Evolutionary conservation across 345 rosid genomes (phyloP).

Genomic region (Eucalyptus viminalis): DNA sequence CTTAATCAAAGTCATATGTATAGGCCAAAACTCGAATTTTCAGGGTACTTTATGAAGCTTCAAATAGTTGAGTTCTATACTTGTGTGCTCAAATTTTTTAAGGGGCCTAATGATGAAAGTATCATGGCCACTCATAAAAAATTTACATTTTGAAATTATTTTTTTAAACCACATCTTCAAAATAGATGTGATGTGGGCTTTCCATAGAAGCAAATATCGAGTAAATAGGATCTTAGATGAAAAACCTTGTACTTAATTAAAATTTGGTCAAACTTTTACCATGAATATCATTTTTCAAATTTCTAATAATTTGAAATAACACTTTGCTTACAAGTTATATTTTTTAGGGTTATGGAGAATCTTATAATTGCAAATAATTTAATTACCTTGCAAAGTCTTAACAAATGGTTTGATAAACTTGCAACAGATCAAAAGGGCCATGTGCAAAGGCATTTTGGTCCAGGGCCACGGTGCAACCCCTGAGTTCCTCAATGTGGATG

Average conservation of each 20-base stretch:
- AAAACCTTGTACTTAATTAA: neutral
- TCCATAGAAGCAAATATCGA: fast-evolving
- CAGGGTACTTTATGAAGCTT: fast-evolving
- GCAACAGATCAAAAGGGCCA: too few relatives aligned
- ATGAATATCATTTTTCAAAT: neutral
- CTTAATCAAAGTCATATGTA: neutral
- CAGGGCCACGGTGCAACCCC: fast-evolving
- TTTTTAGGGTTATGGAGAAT: neutral
- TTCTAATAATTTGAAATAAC: neutral
- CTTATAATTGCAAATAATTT: neutral
- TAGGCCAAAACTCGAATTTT: fast-evolving
- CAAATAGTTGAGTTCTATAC: too few relatives aligned
- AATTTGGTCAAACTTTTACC: neutral
- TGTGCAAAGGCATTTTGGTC: too few relatives aligned
- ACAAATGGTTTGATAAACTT: neutral
- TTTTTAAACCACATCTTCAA: too few relatives aligned
- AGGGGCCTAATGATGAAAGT: neutral
- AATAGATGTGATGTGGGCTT: neutral
- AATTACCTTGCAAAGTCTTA: neutral
- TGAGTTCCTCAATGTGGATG: too few relatives aligned
- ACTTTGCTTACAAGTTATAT: neutral
- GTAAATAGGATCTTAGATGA: neutral
- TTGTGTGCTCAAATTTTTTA: too few relatives aligned
- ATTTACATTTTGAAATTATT: fast-evolving
- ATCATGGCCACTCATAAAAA: neutral